Conservation (phyloP, 148 eudicot genomes). For the Camellia sinensis region DNA sequence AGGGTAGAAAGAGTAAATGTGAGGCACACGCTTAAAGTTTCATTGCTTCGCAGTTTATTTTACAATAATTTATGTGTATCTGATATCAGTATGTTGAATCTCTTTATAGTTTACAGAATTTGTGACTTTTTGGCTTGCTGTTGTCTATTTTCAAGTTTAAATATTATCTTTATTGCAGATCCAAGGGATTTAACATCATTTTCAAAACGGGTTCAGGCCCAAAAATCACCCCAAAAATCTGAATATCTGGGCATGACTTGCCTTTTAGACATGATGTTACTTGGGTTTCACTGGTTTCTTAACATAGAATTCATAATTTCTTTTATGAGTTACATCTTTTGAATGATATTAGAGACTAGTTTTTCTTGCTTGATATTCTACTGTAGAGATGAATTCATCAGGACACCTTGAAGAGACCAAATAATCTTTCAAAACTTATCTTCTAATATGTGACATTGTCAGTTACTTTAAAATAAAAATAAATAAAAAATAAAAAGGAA, state of each 20-base stretch:
- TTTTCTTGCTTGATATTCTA: conserved; percentile 4
- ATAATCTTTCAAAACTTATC: background rate
- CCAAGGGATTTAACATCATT: too few species aligned
- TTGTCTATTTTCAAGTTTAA: background rate
- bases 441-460: too few species aligned
- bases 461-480: too few species aligned
- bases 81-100: background rate
- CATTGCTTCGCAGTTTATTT: background rate
- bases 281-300: background rate
- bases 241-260: background rate
- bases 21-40: conserved; percentile 22
- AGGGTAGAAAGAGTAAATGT: conserved; percentile 97
- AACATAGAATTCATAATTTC: background rate
- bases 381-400: background rate
- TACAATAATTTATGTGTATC: background rate
- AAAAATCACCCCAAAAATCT: background rate
- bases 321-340: background rate
- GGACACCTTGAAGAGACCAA: background rate
- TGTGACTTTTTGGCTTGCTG: background rate
- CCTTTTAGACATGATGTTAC: background rate
- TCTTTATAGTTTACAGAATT: background rate
- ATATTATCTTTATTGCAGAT: background rate
- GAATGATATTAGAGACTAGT: background rate
- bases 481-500: too few species aligned
- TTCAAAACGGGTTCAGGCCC: background rate